A percentile compares a stretch with the other conserved stretches of the same genome.
Evolutionary conservation across 2,329 filamentous ascomycete species (phyloP).

Genomic region (Nemania bipapillata): DNA sequence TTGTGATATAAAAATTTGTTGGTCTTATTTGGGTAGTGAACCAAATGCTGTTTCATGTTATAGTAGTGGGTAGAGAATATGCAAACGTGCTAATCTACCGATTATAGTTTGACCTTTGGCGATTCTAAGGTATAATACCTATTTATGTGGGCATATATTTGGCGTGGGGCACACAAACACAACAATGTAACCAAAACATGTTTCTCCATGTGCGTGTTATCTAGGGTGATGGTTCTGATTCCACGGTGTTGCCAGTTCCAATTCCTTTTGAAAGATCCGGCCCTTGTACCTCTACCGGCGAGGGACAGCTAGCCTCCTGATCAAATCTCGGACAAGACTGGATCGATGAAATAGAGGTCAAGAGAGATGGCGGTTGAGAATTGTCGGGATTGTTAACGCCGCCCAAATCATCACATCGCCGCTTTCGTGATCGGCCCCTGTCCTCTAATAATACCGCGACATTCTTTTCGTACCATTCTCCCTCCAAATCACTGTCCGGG

Average conservation of each 20-base stretch:
- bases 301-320: background rate
- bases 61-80: too few species aligned
- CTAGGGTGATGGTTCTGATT: background rate
- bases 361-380: background rate
- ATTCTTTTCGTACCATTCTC: constrained; percentile 1
- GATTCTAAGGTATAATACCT: background rate
- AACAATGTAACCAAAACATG: background rate
- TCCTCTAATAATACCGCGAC: constrained; percentile 2
- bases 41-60: too few species aligned
- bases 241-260: background rate
- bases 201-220: background rate
- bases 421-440: constrained; percentile 1
- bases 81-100: too few species aligned
- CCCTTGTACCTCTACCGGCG: background rate
- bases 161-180: background rate
- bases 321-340: background rate
- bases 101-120: background rate
- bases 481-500: background rate
- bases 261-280: background rate
- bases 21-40: too few species aligned
- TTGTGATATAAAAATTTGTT: too few species aligned
- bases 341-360: background rate
- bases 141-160: background rate
- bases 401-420: constrained; percentile 9
- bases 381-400: background rate